These are phyloP conservation scores for Aspergillus pseudotamarii DNA, from an alignment of 2,329 filamentous ascomycete genomes.

Conservation along the genomic window DNA sequence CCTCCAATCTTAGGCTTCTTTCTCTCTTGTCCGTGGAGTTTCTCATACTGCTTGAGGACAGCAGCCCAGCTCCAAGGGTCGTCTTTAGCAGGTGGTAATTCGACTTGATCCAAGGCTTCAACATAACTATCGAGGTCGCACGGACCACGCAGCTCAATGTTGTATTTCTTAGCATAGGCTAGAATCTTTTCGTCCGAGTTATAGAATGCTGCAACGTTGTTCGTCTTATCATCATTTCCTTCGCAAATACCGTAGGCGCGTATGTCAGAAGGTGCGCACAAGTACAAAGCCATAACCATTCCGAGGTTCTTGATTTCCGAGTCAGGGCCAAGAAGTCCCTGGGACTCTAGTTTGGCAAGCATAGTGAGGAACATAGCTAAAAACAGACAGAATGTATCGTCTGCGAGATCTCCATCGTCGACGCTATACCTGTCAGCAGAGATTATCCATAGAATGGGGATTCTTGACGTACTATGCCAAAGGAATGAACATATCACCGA, in stretches of 20 bases:
- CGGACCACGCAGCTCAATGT: conserved; percentile 14
- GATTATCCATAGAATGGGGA: neutral
- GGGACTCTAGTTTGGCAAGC: conserved; percentile 41
- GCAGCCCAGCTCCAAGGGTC: conserved; percentile 9
- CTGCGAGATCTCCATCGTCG: conserved; percentile 11
- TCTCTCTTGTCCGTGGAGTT: neutral
- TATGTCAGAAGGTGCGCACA: conserved; percentile 13
- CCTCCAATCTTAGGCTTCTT: conserved; percentile 37
- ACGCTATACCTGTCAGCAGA: conserved; percentile 9
- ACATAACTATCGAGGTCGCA: conserved; percentile 28
- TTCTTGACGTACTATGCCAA: conserved; percentile 25
- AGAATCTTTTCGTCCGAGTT: conserved; percentile 1
- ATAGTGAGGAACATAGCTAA: conserved; percentile 40
- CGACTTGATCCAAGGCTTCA: conserved; percentile 24
- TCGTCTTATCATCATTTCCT: neutral
- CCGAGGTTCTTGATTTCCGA: conserved; percentile 44
- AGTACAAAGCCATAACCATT: conserved; percentile 43
- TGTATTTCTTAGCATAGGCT: conserved; percentile 24
- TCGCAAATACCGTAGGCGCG: neutral
- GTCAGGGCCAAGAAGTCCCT: conserved; percentile 34
- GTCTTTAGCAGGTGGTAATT: conserved; percentile 25
- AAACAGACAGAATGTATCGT: conserved; percentile 1
- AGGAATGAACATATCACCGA: conserved; percentile 11
- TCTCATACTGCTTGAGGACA: conserved; percentile 2
- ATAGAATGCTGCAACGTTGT: neutral